Conservation (phyloP, 768 basidiomycete species). For the Phlebiopsis gigantea region DNA sequence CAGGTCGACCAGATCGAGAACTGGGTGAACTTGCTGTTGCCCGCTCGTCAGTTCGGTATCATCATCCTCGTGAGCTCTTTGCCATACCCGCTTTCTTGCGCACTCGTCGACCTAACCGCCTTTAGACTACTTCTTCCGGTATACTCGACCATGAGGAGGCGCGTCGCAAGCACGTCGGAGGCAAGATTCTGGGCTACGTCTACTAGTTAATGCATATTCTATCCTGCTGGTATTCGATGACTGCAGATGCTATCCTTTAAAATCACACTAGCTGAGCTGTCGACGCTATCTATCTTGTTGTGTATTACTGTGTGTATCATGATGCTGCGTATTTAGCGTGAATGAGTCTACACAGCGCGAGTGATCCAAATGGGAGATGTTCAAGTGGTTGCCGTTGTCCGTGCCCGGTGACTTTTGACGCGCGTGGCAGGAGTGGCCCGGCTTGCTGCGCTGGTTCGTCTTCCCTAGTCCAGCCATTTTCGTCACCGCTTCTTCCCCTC, state of each 20-base stretch:
- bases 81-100: background rate
- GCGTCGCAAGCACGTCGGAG: conserved; percentile 95
- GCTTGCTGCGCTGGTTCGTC: background rate
- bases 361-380: too few relatives aligned
- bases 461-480: background rate
- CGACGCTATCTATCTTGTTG: background rate
- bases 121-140: conserved; percentile 91
- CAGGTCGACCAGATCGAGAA: conserved; percentile 87
- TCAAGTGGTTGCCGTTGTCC: too few relatives aligned
- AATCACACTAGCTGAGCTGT: background rate
- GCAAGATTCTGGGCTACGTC: conserved; percentile 89
- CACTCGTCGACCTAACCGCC: background rate
- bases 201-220: conserved; percentile 47
- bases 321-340: too few relatives aligned
- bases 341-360: too few relatives aligned
- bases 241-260: background rate
- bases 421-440: too few relatives aligned
- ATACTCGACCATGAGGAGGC: conserved; percentile 99
- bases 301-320: background rate
- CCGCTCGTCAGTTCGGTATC: conserved; percentile 93
- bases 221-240: background rate
- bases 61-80: conserved; percentile 77
- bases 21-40: conserved; percentile 96
- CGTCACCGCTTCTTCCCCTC: background rate
- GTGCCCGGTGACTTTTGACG: too few relatives aligned